Conservation (phyloP, 345 rosid species). For the Draba incana region DNA sequence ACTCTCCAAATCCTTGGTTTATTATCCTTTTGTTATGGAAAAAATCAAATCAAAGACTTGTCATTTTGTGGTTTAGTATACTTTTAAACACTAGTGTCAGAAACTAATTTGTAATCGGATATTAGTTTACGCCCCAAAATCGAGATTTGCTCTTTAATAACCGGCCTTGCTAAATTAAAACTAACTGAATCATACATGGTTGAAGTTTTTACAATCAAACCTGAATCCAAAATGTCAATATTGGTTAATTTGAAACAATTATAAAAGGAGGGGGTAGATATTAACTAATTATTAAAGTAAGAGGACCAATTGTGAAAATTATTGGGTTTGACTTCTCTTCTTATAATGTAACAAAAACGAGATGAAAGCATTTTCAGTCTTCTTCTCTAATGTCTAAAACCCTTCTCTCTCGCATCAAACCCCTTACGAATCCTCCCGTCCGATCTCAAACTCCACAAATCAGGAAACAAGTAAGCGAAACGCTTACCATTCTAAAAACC, state of each 20-base stretch:
- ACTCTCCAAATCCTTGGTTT: slow-evolving; percentile 16
- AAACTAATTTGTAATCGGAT: slow-evolving; percentile 35
- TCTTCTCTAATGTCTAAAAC: slow-evolving; percentile 64
- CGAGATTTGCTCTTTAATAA: no score
- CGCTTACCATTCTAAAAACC: slow-evolving; percentile 58
- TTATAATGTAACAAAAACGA: slow-evolving; percentile 25
- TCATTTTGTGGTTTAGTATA: slow-evolving; percentile 35
- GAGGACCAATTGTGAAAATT: background rate
- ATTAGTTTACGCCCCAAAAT: background rate
- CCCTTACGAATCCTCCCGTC: slow-evolving; percentile 42
- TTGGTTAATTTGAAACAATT: background rate
- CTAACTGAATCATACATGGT: no score
- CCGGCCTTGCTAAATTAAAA: no score
- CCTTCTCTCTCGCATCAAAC: slow-evolving; percentile 74
- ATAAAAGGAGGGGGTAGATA: background rate
- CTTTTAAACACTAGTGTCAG: slow-evolving; percentile 32
- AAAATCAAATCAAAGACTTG: slow-evolving; percentile 19
- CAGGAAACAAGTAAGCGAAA: slow-evolving; percentile 51
- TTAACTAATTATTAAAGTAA: background rate
- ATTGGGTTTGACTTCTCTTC: background rate
- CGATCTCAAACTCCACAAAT: slow-evolving; percentile 48
- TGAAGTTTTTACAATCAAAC: no score
- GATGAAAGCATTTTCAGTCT: slow-evolving; percentile 2
- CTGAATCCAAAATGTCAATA: no score
- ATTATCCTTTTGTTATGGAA: slow-evolving; percentile 10